A percentile compares a stretch with the other conserved stretches of the same genome.
Conservation (phyloP, 768 basidiomycete genomes). For the Podaxis mareebaensis region DNA sequence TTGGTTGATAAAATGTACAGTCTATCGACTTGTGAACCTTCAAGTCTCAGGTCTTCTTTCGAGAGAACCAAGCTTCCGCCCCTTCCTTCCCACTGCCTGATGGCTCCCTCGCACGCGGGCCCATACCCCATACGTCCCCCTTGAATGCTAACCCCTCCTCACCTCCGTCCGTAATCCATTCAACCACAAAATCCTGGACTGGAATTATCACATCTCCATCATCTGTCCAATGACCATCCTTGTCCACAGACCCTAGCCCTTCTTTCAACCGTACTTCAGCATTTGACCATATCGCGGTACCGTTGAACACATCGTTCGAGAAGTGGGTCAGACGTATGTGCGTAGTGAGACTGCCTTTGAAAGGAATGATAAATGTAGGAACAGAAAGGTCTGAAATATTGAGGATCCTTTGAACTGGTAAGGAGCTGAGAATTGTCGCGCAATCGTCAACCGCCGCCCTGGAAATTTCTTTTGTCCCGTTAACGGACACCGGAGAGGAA, state of each 20-base stretch:
- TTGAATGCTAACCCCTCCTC: constrained; percentile 39
- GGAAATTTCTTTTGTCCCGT: neutral
- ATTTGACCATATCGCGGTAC: constrained; percentile 38
- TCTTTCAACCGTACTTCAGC: constrained; percentile 28
- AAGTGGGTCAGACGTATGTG: constrained; percentile 41
- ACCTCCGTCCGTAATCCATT: constrained; percentile 34
- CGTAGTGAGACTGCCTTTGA: constrained; percentile 33
- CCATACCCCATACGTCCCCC: constrained; percentile 42
- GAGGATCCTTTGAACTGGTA: constrained; percentile 28
- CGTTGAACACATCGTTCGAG: constrained; percentile 38
- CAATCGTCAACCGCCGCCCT: neutral
- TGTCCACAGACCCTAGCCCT: constrained; percentile 21
- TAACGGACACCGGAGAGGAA: neutral
- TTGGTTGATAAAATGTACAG: too few species aligned
- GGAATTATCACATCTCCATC: constrained; percentile 31
- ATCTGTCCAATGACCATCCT: constrained; percentile 1
- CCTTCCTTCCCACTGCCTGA: constrained; percentile 30
- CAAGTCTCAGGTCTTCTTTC: neutral
- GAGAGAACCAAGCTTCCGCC: constrained; percentile 41
- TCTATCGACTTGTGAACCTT: too few species aligned
- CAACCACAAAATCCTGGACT: constrained; percentile 37
- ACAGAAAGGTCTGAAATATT: constrained; percentile 23
- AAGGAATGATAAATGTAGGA: constrained; percentile 37
- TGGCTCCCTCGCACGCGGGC: constrained; percentile 29
- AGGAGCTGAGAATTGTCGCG: neutral